phyloP scores from a whole-genome alignment of 768 basidiomycete species.

The Lepiota brunneoincarnata region DNA sequence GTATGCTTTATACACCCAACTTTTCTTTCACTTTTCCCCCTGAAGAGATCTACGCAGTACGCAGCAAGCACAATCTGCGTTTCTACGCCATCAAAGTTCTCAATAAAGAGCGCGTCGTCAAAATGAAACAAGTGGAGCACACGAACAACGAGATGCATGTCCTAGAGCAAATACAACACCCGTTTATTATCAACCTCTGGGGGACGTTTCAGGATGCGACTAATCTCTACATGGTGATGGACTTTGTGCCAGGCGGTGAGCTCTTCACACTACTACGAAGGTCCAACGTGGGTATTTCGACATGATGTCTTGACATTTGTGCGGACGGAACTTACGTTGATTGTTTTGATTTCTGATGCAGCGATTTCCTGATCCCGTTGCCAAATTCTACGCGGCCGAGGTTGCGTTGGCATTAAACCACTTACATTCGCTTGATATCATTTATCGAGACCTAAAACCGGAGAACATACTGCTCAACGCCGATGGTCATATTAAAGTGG shows the following conservation, averaged over 20 bases:
- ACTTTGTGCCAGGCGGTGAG: conserved; percentile 95
- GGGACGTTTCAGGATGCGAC: conserved; percentile 89
- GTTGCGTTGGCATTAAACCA: conserved; percentile 92
- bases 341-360: conserved; percentile 29
- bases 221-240: conserved; percentile 98
- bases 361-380: conserved; percentile 95
- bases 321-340: neutral
- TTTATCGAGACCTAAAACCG: conserved; percentile 97
- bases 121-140: conserved; percentile 94
- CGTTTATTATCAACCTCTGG: conserved; percentile 96
- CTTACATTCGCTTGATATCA: conserved; percentile 82
- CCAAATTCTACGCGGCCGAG: conserved; percentile 96
- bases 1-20: conserved; percentile 36
- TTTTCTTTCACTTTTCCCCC: conserved; percentile 9
- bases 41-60: conserved; percentile 45
- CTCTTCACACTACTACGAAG: conserved; percentile 90
- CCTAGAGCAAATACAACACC: conserved; percentile 81
- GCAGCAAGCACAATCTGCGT: conserved; percentile 91
- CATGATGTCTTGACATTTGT: conserved; percentile 13
- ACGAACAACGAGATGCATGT: conserved; percentile 94
- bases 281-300: conserved; percentile 64
- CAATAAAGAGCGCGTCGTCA: conserved; percentile 89
- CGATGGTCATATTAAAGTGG: conserved; percentile 97
- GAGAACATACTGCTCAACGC: conserved; percentile 92
- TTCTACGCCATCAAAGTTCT: conserved; percentile 96